These are phyloP conservation scores for Eruca vesicaria DNA, from an alignment of 441 rosid genomes.

Conservation along the genomic window DNA sequence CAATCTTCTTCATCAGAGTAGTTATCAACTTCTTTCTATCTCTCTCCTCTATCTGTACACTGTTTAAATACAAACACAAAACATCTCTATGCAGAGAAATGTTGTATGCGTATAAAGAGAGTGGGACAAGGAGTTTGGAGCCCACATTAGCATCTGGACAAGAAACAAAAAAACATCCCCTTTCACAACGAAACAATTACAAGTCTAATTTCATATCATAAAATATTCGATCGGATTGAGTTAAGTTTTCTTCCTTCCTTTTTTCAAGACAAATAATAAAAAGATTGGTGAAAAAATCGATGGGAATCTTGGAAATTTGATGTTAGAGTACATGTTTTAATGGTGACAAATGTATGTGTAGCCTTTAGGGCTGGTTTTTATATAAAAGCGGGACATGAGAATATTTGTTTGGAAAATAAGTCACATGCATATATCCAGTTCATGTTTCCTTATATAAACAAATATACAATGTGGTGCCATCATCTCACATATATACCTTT, in stretches of 20 bases:
- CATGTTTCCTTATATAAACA: constrained; percentile 24
- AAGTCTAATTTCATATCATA: constrained; percentile 33
- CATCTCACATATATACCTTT: constrained; percentile 8
- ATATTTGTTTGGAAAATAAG: constrained; percentile 30
- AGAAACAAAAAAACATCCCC: constrained; percentile 43
- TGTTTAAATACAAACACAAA: constrained; percentile 29
- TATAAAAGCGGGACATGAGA: constrained; percentile 22
- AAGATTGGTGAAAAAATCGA: constrained; percentile 16
- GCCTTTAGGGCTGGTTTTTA: constrained; percentile 28
- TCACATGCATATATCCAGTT: constrained; percentile 30
- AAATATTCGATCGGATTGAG: constrained; percentile 25
- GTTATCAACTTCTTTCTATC: constrained; percentile 37
- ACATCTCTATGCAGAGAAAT: constrained; percentile 20
- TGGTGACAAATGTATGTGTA: constrained; percentile 31
- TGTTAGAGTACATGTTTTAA: constrained; percentile 8
- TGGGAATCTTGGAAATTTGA: constrained; percentile 28
- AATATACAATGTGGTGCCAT: constrained; percentile 23
- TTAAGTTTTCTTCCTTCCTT: background rate
- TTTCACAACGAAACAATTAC: constrained; percentile 34
- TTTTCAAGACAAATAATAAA: constrained; percentile 10
- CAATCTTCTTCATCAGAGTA: constrained; percentile 34
- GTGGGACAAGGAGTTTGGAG: constrained; percentile 38
- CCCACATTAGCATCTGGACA: constrained; percentile 39
- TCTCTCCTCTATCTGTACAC: constrained; percentile 34
- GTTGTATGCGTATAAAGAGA: constrained; percentile 31